Base-by-base conservation (phyloP, 768 basidiomycete species). In the Amanita exitialis region DNA sequence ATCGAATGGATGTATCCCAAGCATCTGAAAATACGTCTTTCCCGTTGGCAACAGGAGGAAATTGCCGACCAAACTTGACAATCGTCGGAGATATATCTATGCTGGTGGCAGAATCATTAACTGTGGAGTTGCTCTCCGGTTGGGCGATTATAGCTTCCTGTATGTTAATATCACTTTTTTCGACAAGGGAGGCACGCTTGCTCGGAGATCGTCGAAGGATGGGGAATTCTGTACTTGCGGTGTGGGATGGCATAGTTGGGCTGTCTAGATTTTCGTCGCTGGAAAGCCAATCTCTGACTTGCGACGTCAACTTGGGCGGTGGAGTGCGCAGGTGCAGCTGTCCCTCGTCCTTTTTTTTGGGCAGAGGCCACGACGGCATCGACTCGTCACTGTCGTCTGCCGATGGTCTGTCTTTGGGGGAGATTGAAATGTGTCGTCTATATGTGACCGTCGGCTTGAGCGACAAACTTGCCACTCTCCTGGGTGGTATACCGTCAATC, bases 171-270 rank as follows among this genome's bases (percentile, higher is more conserved):
- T 65, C 56, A 61, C 63, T 64, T 53, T 71, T 73, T 57, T 84
- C 75, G 30, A 86, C 76, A 47, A 77, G 73, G 2, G 85, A 86
- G 32, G 83, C 77, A 10, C 83, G 78, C 65, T 87, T 88, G 60
- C 79, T 79, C 18, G 83, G 83, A 15, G 83, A 84, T 16, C 82
- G 77, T 49, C 86, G 80, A 46, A 87, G 64, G 27, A 83, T 67
- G 3, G 82, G 76, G 18, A 69, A 63, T 42, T 70, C 66, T 37
- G 58, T 52, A 15, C 58, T 50, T 52, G 58, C 36, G 43, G 61
- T 30, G 53, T 54, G 34, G 49, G 58, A 34, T 20, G 57, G 54
- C 25, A 56, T 54, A 6, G 58, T 36, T 12, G 46, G 53, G 47
- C 9, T 47, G 15, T n/a, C 51, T 45, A 50, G 39, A 27, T 62